Conservation (phyloP, 371 early-diverging fungal species). For the Rhizopus microsporus region DNA sequence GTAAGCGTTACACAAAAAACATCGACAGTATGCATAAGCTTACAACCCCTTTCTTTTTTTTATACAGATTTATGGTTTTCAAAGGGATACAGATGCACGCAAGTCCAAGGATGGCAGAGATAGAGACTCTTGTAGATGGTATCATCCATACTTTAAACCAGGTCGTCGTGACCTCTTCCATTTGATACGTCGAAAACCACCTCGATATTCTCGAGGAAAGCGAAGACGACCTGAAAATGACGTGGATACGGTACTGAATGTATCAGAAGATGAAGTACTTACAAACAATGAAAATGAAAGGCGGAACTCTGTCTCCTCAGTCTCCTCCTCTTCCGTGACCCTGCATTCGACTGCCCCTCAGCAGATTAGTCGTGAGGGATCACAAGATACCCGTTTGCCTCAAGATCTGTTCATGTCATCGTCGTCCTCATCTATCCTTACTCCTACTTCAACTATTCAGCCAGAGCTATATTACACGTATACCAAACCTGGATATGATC, state of each 20-base stretch:
- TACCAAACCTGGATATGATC: too few species aligned
- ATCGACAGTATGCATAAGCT: not conserved
- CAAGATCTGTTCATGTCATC: too few species aligned
- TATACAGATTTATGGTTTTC: slow-evolving; percentile 50
- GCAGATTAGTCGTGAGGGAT: not conserved
- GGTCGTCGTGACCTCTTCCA: slow-evolving; percentile 42
- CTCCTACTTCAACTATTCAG: too few species aligned
- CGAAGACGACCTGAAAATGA: slow-evolving; percentile 15
- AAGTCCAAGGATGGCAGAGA: slow-evolving; percentile 52
- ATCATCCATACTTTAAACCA: slow-evolving; percentile 47
- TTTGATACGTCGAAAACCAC: slow-evolving; percentile 44
- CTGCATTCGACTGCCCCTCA: slow-evolving; percentile 10
- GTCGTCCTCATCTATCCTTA: too few species aligned
- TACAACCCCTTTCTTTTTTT: slow-evolving; percentile 1
- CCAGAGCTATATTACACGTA: too few species aligned
- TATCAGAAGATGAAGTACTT: slow-evolving; percentile 18
- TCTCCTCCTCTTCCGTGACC: slow-evolving; percentile 15
- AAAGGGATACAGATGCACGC: slow-evolving; percentile 53
- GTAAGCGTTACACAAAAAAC: slow-evolving; percentile 21
- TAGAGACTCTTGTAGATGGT: slow-evolving; percentile 49
- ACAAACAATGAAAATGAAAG: slow-evolving; percentile 12
- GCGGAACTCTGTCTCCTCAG: slow-evolving; percentile 19
- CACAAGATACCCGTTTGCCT: not conserved
- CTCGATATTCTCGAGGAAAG: slow-evolving; percentile 37
- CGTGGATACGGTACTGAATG: slow-evolving; percentile 21